Conservation (phyloP, 371 early-diverging fungal species). For the Batkoa obscura region DNA sequence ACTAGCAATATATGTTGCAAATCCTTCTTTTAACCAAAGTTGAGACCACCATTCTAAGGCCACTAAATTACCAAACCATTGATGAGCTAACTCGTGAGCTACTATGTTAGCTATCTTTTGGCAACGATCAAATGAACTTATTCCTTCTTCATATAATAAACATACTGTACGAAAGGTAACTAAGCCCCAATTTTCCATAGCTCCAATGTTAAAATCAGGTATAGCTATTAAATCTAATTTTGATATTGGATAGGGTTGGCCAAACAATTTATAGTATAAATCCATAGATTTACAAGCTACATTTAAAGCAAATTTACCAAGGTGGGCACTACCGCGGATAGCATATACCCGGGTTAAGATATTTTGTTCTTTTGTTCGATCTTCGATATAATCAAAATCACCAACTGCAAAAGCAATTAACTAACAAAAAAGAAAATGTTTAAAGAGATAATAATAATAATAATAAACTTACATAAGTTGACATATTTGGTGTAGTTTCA, state of each 20-base stretch:
- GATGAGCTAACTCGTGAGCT: conserved; percentile 89
- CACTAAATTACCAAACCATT: conserved; percentile 97
- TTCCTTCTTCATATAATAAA: conserved; percentile 46
- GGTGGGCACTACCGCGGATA: conserved; percentile 31
- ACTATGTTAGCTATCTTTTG: conserved; percentile 66
- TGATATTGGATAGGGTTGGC: conserved; percentile 62
- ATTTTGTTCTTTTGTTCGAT: conserved; percentile 32
- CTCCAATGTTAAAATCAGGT: conserved; percentile 73
- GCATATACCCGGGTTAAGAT: conserved; percentile 62
- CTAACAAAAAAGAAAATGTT: too few species aligned
- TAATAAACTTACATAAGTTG: too few species aligned
- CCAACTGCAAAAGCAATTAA: conserved; percentile 80
- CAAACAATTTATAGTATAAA: conserved; percentile 63
- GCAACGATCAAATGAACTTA: conserved; percentile 37
- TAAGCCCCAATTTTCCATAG: conserved; percentile 93
- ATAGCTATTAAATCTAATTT: conserved; percentile 84
- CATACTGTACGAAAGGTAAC: conserved; percentile 74
- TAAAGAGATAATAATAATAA: too few species aligned
- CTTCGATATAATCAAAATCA: conserved; percentile 76
- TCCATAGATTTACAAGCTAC: conserved; percentile 51
- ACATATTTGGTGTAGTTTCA: neutral
- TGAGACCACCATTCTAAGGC: conserved; percentile 79
- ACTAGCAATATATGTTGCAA: conserved; percentile 84
- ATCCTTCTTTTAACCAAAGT: conserved; percentile 95
- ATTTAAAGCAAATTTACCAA: conserved; percentile 60